These are phyloP conservation scores for Monilinia fructicola DNA, from an alignment of 2,329 filamentous ascomycete genomes.

Conservation along the genomic window DNA sequence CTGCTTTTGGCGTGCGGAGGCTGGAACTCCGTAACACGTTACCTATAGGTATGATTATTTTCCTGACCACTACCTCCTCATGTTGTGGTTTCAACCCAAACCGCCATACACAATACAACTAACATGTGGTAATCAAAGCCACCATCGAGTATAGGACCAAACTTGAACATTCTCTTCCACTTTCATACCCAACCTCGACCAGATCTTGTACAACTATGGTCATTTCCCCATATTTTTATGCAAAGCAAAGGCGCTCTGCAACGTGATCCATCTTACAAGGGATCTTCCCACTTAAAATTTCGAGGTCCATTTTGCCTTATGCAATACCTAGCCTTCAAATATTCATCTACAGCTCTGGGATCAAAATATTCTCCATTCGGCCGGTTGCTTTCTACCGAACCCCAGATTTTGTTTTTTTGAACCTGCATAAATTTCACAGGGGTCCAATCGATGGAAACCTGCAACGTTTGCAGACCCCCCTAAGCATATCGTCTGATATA, in stretches of 20 bases:
- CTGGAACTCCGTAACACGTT: conserved; percentile 20
- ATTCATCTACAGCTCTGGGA: background rate
- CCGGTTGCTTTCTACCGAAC: conserved; percentile 36
- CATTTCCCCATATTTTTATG: conserved; percentile 23
- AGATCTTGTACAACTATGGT: conserved; percentile 12
- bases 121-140: conserved; percentile 8
- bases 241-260: conserved; percentile 16
- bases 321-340: conserved; percentile 1
- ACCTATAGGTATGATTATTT: background rate
- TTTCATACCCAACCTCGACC: background rate
- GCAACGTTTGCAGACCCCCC: conserved; percentile 24
- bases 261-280: conserved; percentile 19
- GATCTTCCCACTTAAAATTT: background rate
- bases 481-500: conserved; percentile 36
- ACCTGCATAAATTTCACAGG: conserved; percentile 38
- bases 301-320: background rate
- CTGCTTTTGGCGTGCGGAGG: conserved; percentile 9
- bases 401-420: conserved; percentile 35
- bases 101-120: conserved; percentile 4
- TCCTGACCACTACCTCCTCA: conserved; percentile 6
- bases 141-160: background rate
- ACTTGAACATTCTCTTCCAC: background rate
- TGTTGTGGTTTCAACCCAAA: conserved; percentile 8
- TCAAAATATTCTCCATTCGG: conserved; percentile 18
- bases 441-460: conserved; percentile 26